phyloP scores from a whole-genome alignment of 2,329 filamentous ascomycete genomes.

The Ascomycota sp. region DNA sequence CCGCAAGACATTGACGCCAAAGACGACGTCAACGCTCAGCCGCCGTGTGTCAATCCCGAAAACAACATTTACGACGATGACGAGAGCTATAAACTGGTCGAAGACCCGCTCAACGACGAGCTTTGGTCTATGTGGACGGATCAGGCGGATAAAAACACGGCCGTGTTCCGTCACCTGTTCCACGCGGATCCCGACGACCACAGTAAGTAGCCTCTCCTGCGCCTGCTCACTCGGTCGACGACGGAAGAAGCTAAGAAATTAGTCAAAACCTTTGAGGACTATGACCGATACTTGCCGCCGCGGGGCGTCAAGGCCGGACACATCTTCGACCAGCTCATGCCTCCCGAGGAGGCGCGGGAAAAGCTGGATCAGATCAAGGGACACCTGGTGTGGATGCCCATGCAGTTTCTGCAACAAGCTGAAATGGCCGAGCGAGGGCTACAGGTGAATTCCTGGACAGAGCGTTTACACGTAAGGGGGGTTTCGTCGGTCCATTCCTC shows the following conservation, averaged over 20 bases:
- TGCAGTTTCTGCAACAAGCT: constrained; percentile 66
- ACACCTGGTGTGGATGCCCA: constrained; percentile 88
- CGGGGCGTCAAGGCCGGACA: constrained; percentile 64
- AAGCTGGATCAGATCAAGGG: constrained; percentile 68
- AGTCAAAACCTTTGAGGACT: constrained; percentile 80
- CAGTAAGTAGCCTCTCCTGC: constrained; percentile 25
- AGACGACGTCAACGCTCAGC: constrained; percentile 52
- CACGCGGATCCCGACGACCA: constrained; percentile 78
- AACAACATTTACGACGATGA: constrained; percentile 43
- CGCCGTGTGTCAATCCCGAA: constrained; percentile 42
- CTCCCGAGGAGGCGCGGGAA: constrained; percentile 47
- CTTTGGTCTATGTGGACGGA: constrained; percentile 50
- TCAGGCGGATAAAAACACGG: constrained; percentile 50
- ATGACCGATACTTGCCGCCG: constrained; percentile 56
- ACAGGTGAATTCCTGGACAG: constrained; percentile 69
- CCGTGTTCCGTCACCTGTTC: constrained; percentile 60
- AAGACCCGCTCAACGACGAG: constrained; percentile 48
- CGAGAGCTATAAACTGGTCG: constrained; percentile 42
- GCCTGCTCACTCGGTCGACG: neutral
- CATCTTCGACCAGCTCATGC: constrained; percentile 62
- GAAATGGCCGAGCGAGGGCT: constrained; percentile 80
- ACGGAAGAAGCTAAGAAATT: constrained; percentile 3
- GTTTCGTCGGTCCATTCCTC: no score
- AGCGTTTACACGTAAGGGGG: constrained; percentile 50
- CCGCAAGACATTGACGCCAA: constrained; percentile 49